Base-by-base conservation (phyloP, 129 eudicot genomes). In the Tanacetum coccineum region DNA sequence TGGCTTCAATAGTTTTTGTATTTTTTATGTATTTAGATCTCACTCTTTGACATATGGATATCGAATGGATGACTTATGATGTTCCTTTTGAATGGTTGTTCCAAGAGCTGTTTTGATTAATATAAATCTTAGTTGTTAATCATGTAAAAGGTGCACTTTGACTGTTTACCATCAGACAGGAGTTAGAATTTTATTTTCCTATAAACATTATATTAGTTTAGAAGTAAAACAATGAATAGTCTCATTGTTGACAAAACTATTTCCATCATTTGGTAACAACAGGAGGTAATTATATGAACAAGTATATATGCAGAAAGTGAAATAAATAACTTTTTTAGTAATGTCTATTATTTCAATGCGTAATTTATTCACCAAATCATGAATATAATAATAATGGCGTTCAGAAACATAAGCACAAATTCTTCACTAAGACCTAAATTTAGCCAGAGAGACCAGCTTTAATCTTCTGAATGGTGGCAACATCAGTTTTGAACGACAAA, bases 391-490 rank as follows among this genome's bases (percentile, higher is more conserved):
- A 22, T 22, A 58, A 12, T 10, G 42, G 26, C 13, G 14, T 58
- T 58, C 4, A 25, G 62, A 58, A 58, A 58, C 18, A 13, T 58
- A 58, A 58, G 62, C 40, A 13, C 62, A 58, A 26, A 68, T 55
- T 40, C 4, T 39, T 14, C 0, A 14, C 40, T 9, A 39, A 20
- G 51, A 9, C 69, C 45, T 20, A 63, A 25, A 22, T 13, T 42
- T 56, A 39, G 2, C 56, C 26, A 13, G 53, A 21, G 48, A 78
- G 49, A n/a, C 81, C 81, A 2, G 55, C 66, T 70, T 78, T 71
- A 22, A 65, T 71, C 73, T 71, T 78, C 62, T 65, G 73, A 65
- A 78, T 58, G 70, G 73, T 78, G 50, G 72, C 49, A 50, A 78
- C 56, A 44, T 71, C 77, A 0, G 81, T 78, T 44, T 71, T 71